Conservation (phyloP, 345 rosid genomes). For the Lepidium sativum region DNA sequence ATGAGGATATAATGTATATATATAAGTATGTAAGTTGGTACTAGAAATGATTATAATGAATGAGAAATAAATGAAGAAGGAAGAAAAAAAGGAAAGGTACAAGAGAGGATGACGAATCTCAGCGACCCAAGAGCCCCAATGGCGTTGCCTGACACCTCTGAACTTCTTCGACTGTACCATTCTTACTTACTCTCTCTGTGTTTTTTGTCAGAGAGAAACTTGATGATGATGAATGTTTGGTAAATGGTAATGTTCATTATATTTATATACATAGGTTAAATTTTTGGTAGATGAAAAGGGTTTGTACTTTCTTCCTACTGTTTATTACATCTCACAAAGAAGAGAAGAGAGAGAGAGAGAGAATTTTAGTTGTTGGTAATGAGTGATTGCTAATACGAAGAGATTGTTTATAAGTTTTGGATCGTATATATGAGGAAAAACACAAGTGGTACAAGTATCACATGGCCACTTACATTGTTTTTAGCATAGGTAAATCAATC, state of each 20-base stretch:
- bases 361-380: conserved; percentile 17
- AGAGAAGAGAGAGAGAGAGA: background rate
- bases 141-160: conserved; percentile 93
- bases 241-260: conserved; percentile 18
- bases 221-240: conserved; percentile 28
- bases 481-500: conserved; percentile 16
- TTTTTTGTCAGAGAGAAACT: conserved; percentile 25
- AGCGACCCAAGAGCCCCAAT: conserved; percentile 90
- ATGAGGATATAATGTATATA: background rate
- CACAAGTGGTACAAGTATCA: conserved; percentile 5
- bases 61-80: conserved; percentile 14
- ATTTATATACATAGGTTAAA: conserved; percentile 28
- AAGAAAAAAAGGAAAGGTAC: conserved; percentile 32
- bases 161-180: conserved; percentile 85
- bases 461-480: conserved; percentile 27
- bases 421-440: too few relatives aligned
- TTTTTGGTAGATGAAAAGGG: conserved; percentile 10
- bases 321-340: conserved; percentile 22
- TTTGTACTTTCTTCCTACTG: conserved; percentile 19
- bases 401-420: too few relatives aligned
- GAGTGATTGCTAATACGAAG: conserved; percentile 16
- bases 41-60: background rate
- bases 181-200: conserved; percentile 23
- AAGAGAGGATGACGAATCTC: conserved; percentile 84
- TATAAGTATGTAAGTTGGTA: conserved; percentile 7